Evolutionary conservation across 345 rosid genomes (phyloP), one percentile per base, ranked within the genome.

Genomic region (Acer campestre): DNA sequence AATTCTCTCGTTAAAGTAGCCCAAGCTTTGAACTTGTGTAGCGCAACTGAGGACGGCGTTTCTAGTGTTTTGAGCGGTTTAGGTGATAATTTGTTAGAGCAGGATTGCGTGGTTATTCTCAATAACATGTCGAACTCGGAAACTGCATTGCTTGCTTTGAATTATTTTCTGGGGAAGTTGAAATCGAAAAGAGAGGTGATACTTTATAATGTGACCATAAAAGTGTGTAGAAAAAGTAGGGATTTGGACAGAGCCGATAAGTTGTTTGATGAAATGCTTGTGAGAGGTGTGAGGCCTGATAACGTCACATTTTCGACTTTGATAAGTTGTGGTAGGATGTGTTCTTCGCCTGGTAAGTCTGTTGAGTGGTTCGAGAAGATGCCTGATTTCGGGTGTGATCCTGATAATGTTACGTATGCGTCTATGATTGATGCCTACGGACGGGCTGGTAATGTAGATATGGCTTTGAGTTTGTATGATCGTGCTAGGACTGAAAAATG

Each of bases 291-390:
- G 16, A 80, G 81, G 73, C 97, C 97, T 0, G 98, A 93, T 82
- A 90, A 89, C 59, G 84, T 87, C 10, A 91, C 98, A 7, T 93
- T 93, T 79, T 85, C 92, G 0, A 95, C 98, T 20, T 63, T 95
- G 12, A 89, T 93, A 81, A 85, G 91, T 76, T 93, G 97, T 74
- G 91, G 97, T 49, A 90, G 92, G 85, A 70, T 87, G 76, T 87
- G 83, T 81, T 83, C 79, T 78, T 58, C 83, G 73, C 94, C 96
- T 25, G 61, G 68, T 6, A 90, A 84, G 82, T 96, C 96, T 31
- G 89, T 93, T 66, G 97, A 93, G 65, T 96, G 92, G 99, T 93
- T 92, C 56, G 94, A 96, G 91, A 93, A 88, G 83, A 93, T 96
- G 93, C 87, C 95, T 7, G 61, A 72, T 10, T 88, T 79, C 55